Base-by-base conservation (phyloP, 768 basidiomycete species). In the Lentinula detonsa region DNA sequence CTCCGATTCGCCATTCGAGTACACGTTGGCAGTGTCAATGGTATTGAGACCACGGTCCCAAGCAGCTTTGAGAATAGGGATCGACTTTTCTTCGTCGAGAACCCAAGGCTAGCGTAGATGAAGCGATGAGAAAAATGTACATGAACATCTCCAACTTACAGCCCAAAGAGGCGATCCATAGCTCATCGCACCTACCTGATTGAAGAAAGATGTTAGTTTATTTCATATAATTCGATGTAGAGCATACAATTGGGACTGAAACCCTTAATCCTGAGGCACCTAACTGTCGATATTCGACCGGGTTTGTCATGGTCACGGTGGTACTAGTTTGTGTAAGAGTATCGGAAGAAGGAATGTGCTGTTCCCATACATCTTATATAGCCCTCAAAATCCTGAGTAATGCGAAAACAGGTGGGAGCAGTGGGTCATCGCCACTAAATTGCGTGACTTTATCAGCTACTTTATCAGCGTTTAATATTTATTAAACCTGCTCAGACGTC, bases 1-100 rank as follows among this genome's bases (percentile, higher is more conserved):
- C 62, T 82, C 80, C 0, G 74, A 76, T 39, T 73, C 65, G 4
- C 77, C 77, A 55, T 75, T 72, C 7, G 69, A 71, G 65, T 79
- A 79, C 3, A 65, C 70, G 48, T 74, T 74, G 4, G 74, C 72
- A 1, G 75, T 75, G 63, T 77, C 76, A 59, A 75, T 72, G 3
- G 74, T 75, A 53, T 70, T 72, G 63, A 77, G 70, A n/a, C 57
- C 77, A n/a, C 56, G 37, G 18, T 70, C 70, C 70, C 70, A 84
- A 57, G 84, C 84, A 6, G 72, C 69, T 65, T 79, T 79, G 45
- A 85, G 74, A 57, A 83, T 76, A 57, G 75, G 65, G 11, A 79
- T 57, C 0, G 74, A 72, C 54, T 78, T 73, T 55, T 79, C 78
- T 61, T 83, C 79, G 3, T 74, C 76, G 18, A 81, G 63, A 10